phyloP scores from a whole-genome alignment of 495 filamentous ascomycete genomes.

The Tuber magnatum region DNA sequence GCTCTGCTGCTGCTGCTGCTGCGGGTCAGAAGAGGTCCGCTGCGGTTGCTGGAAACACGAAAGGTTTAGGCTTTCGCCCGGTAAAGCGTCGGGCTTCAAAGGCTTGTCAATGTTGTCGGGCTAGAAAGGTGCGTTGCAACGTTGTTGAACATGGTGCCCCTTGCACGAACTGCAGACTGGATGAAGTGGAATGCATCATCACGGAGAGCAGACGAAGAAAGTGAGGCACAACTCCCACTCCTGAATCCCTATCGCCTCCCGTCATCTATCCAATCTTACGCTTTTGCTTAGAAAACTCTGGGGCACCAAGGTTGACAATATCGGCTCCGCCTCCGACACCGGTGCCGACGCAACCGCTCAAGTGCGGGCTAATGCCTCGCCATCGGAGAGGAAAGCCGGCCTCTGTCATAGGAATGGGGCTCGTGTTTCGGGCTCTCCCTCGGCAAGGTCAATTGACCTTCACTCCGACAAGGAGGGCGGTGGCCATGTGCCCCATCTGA shows the following conservation, averaged over 20 bases:
- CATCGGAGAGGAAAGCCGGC: slow-evolving; percentile 18
- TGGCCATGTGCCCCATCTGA: slow-evolving; percentile 54
- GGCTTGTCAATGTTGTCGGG: slow-evolving; percentile 77
- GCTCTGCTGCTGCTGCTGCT: background rate
- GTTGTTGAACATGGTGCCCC: slow-evolving; percentile 80
- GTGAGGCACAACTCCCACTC: slow-evolving; percentile 47
- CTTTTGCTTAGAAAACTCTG: slow-evolving; percentile 35
- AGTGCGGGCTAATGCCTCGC: slow-evolving; percentile 29
- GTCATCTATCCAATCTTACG: slow-evolving; percentile 9
- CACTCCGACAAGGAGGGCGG: slow-evolving; percentile 36
- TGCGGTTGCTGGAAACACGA: slow-evolving; percentile 17
- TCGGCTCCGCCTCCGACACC: slow-evolving; percentile 30
- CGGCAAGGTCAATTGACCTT: slow-evolving; percentile 32
- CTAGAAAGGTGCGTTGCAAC: slow-evolving; percentile 89
- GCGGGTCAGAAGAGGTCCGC: slow-evolving; percentile 36
- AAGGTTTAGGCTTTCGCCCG: slow-evolving; percentile 44
- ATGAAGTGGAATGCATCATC: slow-evolving; percentile 81
- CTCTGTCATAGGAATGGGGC: slow-evolving; percentile 20
- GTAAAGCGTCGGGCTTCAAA: slow-evolving; percentile 79
- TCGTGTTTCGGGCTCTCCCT: slow-evolving; percentile 28
- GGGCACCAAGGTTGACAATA: slow-evolving; percentile 38
- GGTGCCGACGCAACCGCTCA: slow-evolving; percentile 19
- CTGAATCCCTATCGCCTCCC: background rate
- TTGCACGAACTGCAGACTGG: slow-evolving; percentile 82
- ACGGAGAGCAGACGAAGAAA: slow-evolving; percentile 87